These are phyloP conservation scores for Trypanosoma mega DNA, from an alignment of 208 protist species.

Conservation along the genomic window DNA sequence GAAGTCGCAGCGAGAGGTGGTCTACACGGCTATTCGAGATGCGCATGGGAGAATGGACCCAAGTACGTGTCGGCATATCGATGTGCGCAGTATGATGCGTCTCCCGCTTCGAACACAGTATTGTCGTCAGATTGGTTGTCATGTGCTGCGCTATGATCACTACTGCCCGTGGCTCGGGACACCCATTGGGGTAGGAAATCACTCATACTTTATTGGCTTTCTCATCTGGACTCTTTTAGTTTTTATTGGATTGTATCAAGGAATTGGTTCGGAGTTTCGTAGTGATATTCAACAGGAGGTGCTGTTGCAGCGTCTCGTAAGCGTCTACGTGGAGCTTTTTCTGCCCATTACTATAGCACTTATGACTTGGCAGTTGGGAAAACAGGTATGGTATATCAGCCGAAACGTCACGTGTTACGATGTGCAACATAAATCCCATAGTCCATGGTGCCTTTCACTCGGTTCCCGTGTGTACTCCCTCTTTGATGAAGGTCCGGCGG, in stretches of 20 bases:
- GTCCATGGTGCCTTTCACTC: constrained; percentile 71
- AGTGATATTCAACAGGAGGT: neutral
- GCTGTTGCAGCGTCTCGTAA: constrained; percentile 33
- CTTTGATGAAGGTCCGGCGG: constrained; percentile 49
- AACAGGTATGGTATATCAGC: constrained; percentile 44
- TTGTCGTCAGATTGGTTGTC: constrained; percentile 47
- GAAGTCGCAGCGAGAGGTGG: constrained; percentile 48
- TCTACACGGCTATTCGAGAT: constrained; percentile 48
- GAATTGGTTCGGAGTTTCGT: neutral
- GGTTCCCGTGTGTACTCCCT: constrained; percentile 55
- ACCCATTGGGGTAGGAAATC: constrained; percentile 76
- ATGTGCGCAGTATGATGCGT: constrained; percentile 58
- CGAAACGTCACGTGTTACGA: constrained; percentile 78
- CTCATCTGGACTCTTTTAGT: constrained; percentile 23
- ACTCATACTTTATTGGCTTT: constrained; percentile 51
- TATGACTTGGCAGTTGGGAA: constrained; percentile 25
- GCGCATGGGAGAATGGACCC: constrained; percentile 28
- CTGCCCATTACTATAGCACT: constrained; percentile 49
- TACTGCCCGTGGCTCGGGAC: constrained; percentile 66
- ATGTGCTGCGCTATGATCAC: constrained; percentile 79
- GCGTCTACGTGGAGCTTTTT: constrained; percentile 55
- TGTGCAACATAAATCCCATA: constrained; percentile 38
- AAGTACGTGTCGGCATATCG: constrained; percentile 42
- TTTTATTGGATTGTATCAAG: constrained; percentile 14
- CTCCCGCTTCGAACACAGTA: constrained; percentile 82